phyloP scores from a whole-genome alignment of 2,329 filamentous ascomycete species.

The Fusarium scirpi region DNA sequence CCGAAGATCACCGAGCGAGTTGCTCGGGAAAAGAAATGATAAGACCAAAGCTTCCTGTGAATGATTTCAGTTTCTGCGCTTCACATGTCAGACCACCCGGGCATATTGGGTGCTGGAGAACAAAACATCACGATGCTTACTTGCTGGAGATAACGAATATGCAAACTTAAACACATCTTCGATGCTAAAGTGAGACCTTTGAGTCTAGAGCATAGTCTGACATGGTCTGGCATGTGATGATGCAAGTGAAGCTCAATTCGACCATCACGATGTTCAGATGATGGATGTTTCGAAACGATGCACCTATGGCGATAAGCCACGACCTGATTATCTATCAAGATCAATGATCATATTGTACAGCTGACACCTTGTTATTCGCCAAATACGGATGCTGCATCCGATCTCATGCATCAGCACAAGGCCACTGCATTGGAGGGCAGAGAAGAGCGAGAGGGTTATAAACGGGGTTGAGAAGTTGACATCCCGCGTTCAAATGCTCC shows the following conservation, averaged over 20 bases:
- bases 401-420: constrained; percentile 29
- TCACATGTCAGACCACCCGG: constrained; percentile 23
- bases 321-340: constrained; percentile 29
- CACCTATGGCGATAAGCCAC: constrained; percentile 16
- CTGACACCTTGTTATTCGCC: constrained; percentile 9
- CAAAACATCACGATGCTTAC: background rate
- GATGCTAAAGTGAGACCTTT: constrained; percentile 1
- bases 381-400: constrained; percentile 24
- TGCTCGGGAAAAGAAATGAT: constrained; percentile 4
- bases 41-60: background rate
- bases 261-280: background rate
- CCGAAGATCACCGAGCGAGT: constrained; percentile 4
- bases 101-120: background rate
- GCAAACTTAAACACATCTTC: background rate
- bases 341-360: constrained; percentile 11
- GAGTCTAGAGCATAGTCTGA: constrained; percentile 8
- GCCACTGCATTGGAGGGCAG: constrained; percentile 30
- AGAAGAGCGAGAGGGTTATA: constrained; percentile 27
- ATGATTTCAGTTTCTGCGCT: background rate
- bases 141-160: background rate
- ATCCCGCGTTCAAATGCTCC: constrained; percentile 43
- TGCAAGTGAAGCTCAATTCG: constrained; percentile 17
- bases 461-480: constrained; percentile 31
- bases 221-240: background rate
- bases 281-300: constrained; percentile 12